phyloP scores from a whole-genome alignment of 2,329 filamentous ascomycete genomes.

The Sporothrix mexicana region DNA sequence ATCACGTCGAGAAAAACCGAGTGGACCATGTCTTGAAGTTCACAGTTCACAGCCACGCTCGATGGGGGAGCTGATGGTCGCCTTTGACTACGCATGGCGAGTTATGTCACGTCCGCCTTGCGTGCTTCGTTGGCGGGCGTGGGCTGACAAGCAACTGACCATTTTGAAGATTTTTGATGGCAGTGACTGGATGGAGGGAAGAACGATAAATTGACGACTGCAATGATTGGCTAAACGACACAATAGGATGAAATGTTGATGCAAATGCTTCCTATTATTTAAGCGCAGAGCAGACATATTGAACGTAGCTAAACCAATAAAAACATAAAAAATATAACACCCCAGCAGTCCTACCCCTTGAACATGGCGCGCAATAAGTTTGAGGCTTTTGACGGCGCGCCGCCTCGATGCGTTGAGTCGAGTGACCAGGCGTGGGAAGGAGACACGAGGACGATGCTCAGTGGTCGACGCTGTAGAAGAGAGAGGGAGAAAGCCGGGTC shows the following conservation, averaged over 20 bases:
- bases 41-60: neutral
- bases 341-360: neutral
- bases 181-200: neutral
- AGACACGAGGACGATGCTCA: slow-evolving; percentile 33
- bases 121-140: slow-evolving; percentile 22
- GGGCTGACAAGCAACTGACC: slow-evolving; percentile 22
- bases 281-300: neutral
- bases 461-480: slow-evolving; percentile 40
- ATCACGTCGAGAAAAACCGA: neutral
- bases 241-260: neutral
- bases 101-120: slow-evolving; percentile 20
- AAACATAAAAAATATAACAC: neutral
- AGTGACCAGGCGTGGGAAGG: neutral
- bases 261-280: neutral
- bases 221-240: neutral
- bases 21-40: neutral
- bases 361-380: neutral
- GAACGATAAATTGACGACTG: neutral
- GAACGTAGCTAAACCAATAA: neutral
- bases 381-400: neutral
- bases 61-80: neutral
- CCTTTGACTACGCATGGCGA: neutral
- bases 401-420: neutral
- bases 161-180: neutral
- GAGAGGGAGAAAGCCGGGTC: slow-evolving; percentile 36